These are phyloP conservation scores for Fusarium sp. DNA, from an alignment of 2,329 filamentous ascomycete genomes.

Conservation along the genomic window DNA sequence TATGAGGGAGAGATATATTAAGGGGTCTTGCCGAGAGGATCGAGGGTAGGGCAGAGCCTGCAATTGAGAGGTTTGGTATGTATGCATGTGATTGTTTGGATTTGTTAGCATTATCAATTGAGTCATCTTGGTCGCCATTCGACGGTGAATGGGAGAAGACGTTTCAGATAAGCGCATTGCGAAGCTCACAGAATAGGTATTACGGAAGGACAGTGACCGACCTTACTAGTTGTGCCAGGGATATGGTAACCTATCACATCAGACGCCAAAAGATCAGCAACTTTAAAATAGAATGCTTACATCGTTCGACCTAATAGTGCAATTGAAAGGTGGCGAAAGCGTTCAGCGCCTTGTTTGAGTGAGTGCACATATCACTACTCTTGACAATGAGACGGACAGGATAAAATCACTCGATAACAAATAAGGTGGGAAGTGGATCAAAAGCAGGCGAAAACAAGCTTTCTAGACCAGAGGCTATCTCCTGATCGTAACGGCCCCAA, in stretches of 20 bases:
- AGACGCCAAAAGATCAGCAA: too few relatives aligned
- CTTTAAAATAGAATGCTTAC: too few relatives aligned
- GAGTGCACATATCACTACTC: too few relatives aligned
- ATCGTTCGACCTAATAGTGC: too few relatives aligned
- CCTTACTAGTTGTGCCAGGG: not conserved
- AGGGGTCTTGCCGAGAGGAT: not conserved
- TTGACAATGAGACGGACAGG: too few relatives aligned
- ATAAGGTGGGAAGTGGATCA: not conserved
- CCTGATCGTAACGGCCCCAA: not conserved
- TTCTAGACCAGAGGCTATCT: not conserved
- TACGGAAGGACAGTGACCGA: too few relatives aligned
- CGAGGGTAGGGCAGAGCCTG: too few relatives aligned
- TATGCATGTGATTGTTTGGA: not conserved
- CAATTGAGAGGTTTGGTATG: not conserved
- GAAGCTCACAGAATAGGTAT: not conserved
- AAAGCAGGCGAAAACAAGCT: not conserved
- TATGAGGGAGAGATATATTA: slow-evolving; percentile 15
- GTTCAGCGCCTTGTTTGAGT: too few relatives aligned
- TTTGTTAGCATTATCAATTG: not conserved
- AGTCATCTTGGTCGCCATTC: not conserved
- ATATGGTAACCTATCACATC: accelerated
- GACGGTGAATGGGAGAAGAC: not conserved
- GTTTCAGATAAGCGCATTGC: not conserved
- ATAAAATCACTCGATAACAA: not conserved
- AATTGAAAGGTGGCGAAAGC: too few relatives aligned